These are phyloP conservation scores for Cantharellus cinnabarinus DNA, from an alignment of 768 basidiomycete species.

Conservation along the genomic window DNA sequence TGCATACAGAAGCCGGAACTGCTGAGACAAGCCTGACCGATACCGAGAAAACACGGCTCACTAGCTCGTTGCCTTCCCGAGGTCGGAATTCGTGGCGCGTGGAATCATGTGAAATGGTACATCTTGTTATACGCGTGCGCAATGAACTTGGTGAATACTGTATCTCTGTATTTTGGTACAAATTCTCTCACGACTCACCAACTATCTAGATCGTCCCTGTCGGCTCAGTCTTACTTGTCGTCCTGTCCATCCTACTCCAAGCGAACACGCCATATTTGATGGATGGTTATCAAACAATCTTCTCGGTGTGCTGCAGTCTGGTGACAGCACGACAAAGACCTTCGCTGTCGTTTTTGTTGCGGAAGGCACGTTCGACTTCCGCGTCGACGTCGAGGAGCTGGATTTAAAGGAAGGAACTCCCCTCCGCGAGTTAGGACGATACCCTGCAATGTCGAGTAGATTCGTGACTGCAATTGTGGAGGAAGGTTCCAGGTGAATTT, in stretches of 20 bases:
- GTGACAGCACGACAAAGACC: slow-evolving; percentile 31
- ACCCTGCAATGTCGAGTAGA: slow-evolving; percentile 2
- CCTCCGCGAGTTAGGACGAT: slow-evolving; percentile 14
- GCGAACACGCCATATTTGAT: slow-evolving; percentile 47
- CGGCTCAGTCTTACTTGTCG: slow-evolving; percentile 32
- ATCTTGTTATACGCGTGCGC: slow-evolving; percentile 32
- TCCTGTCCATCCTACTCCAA: slow-evolving; percentile 26
- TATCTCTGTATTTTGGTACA: not conserved
- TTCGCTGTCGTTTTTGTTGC: slow-evolving; percentile 54
- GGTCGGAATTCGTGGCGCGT: slow-evolving; percentile 29
- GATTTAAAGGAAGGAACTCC: too few species aligned
- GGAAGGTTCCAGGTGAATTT: not conserved
- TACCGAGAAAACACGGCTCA: slow-evolving; percentile 3
- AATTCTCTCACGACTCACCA: not conserved
- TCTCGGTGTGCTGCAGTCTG: slow-evolving; percentile 38
- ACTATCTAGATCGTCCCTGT: slow-evolving; percentile 27
- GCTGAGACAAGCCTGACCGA: slow-evolving; percentile 3
- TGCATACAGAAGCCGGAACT: slow-evolving; percentile 11
- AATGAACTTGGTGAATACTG: slow-evolving; percentile 47
- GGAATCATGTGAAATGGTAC: slow-evolving; percentile 39
- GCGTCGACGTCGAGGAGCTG: slow-evolving; percentile 15
- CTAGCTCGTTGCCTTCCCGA: slow-evolving; percentile 9
- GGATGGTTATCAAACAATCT: slow-evolving; percentile 41
- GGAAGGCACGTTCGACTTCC: slow-evolving; percentile 37
- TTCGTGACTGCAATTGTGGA: not conserved